Base-by-base conservation (phyloP, 352 stramenopile species). In the Lagenidium giganteum region DNA sequence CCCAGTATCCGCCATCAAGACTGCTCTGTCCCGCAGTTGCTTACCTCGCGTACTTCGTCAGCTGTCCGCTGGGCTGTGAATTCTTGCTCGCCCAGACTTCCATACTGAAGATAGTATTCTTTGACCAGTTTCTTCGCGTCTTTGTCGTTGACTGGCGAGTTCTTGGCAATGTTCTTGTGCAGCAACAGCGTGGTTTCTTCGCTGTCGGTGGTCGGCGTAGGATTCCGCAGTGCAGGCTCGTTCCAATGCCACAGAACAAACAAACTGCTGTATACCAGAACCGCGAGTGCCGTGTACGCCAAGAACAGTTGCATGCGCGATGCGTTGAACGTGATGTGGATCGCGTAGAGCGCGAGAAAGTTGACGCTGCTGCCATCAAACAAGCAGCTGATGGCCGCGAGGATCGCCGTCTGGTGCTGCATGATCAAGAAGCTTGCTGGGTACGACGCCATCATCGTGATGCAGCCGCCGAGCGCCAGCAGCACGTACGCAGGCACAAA, bases 171-270 rank as follows among this genome's bases (percentile, higher is more conserved):
- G 22, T 61, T 42, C 6, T 39, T 16, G 13, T 35, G 33, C 5
- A 36, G 18, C 2, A 48, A 21, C 1, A 43, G 23, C 3, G 34
- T 11, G 14, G 37, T 28, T 25, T 27, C n/a, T 18, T 42, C 35
- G 35, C 23, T 34, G 42, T 24, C n/a, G n/a, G 12, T 11, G n/a
- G 0, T 21, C 23, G 29, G 14, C 22, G 22, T 31, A 13, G 33
- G n/a, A n/a, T n/a, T 39, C 31, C 3, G 38, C 7, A 92, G 42
- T 21, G 61, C 74, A 24, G 60, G 50, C 46, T 91, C 78, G 35
- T 92, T 95, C 8, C 83, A 35, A 20, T 84, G 62, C 83, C 83
- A 95, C 8, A 95, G 59, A 22, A 67, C 67, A 18, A 93, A 64
- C 6, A 93, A 51, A 35, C 70, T 14, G 17, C 64, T 17, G 42